Evolutionary conservation across 495 filamentous ascomycete genomes (phyloP).

Genomic region (Neurospora sp.): DNA sequence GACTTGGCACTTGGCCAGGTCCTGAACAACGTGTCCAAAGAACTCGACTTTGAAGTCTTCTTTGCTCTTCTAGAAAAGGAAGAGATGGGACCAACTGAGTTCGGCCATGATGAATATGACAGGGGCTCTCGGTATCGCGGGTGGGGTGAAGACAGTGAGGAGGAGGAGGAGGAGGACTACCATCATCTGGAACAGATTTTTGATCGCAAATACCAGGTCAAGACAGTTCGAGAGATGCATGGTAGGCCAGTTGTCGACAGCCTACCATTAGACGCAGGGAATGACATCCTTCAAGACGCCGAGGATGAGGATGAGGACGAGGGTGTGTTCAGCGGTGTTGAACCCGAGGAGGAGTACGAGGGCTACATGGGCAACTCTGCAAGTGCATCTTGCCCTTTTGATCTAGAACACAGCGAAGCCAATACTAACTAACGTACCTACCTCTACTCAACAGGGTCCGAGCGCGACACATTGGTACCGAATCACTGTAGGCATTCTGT

Average conservation of each 20-base stretch:
- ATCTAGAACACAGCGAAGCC: background rate
- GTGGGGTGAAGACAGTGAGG: background rate
- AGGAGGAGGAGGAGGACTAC: background rate
- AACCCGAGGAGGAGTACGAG: background rate
- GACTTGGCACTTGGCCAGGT: background rate
- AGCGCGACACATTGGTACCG: background rate
- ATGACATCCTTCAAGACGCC: background rate
- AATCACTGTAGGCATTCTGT: background rate
- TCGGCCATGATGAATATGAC: background rate
- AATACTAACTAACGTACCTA: background rate
- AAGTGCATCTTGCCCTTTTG: background rate
- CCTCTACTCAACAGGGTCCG: background rate
- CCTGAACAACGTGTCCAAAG: background rate
- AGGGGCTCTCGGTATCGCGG: no score
- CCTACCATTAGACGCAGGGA: background rate
- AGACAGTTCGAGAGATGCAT: background rate
- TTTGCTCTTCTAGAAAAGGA: background rate
- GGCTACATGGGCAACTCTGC: background rate
- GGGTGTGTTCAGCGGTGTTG: background rate
- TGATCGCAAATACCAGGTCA: background rate
- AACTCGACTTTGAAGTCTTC: background rate
- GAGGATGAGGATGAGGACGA: background rate
- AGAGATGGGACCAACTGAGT: background rate
- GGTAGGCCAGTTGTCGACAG: background rate
- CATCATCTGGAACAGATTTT: background rate